Evolutionary conservation across 192 early-diverging fungal species (phyloP).

Genomic region (Rhizoclosmatium globosum): DNA sequence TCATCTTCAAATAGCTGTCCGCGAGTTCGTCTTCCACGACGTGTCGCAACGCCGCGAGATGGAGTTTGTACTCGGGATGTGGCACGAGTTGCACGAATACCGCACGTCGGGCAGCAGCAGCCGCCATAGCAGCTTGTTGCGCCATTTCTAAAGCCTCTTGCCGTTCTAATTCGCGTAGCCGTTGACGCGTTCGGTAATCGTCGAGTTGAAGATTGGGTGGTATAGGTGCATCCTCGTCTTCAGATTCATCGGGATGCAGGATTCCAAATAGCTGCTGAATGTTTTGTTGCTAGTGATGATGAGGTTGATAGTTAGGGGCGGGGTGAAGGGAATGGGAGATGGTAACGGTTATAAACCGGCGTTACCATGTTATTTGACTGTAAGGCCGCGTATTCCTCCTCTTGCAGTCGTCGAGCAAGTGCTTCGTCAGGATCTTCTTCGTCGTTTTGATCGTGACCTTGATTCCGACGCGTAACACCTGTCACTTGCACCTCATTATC

Average conservation of each 20-base stretch:
- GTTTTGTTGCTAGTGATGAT: background rate
- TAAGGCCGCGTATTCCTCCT: constrained; percentile 14
- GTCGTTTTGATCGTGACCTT: background rate
- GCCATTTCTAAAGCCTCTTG: background rate
- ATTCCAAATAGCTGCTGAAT: constrained; percentile 6
- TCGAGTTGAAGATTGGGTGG: background rate
- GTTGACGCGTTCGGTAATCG: constrained; percentile 4
- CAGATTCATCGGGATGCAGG: background rate
- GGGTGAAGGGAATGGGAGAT: background rate
- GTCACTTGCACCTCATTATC: constrained; percentile 10
- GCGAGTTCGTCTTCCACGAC: background rate
- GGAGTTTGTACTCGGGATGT: background rate
- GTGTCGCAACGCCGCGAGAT: background rate
- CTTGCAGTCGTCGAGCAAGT: constrained; percentile 24
- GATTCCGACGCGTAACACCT: background rate
- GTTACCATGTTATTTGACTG: constrained; percentile 20
- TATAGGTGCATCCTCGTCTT: background rate
- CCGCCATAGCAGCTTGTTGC: background rate
- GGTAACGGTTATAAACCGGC: background rate
- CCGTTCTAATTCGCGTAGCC: background rate
- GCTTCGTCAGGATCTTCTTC: constrained; percentile 7
- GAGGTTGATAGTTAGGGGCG: background rate
- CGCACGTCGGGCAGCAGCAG: background rate
- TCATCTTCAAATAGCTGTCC: background rate
- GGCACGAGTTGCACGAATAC: background rate